phyloP scores from a whole-genome alignment of 345 rosid genomes.

The Reutealis trisperma region DNA sequence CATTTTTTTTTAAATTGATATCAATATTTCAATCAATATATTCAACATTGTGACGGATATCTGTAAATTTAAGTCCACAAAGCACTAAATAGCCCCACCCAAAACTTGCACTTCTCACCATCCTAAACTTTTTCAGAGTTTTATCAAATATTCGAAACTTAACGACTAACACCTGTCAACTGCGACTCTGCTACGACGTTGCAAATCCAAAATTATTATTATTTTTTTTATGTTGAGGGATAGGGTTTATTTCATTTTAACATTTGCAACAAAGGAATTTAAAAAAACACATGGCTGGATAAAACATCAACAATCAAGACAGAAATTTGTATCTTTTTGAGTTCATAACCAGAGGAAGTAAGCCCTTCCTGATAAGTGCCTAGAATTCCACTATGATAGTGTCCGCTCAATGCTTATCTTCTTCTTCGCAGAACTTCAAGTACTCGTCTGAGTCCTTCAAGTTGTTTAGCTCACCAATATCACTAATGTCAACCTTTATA shows the following conservation, averaged over 20 bases:
- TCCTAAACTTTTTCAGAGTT: neutral
- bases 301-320: neutral
- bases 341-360: neutral
- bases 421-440: constrained; percentile 92
- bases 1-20: too few relatives aligned
- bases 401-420: constrained; percentile 70
- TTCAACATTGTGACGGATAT: too few relatives aligned
- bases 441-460: constrained; percentile 81
- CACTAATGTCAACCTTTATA: constrained; percentile 66
- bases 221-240: neutral
- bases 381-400: neutral
- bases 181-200: neutral
- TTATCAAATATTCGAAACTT: neutral
- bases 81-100: neutral
- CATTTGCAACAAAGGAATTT: constrained; percentile 4
- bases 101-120: neutral
- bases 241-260: neutral
- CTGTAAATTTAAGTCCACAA: too few relatives aligned
- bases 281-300: neutral
- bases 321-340: neutral
- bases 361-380: neutral
- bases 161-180: neutral
- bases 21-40: too few relatives aligned
- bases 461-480: constrained; percentile 55
- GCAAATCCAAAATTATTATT: constrained; percentile 9